Percentiles rank a stretch among this genome's conserved stretches.
These are phyloP conservation scores for Spatholobus suberectus DNA, from an alignment of 306 rosid genomes.

Conservation along the genomic window DNA sequence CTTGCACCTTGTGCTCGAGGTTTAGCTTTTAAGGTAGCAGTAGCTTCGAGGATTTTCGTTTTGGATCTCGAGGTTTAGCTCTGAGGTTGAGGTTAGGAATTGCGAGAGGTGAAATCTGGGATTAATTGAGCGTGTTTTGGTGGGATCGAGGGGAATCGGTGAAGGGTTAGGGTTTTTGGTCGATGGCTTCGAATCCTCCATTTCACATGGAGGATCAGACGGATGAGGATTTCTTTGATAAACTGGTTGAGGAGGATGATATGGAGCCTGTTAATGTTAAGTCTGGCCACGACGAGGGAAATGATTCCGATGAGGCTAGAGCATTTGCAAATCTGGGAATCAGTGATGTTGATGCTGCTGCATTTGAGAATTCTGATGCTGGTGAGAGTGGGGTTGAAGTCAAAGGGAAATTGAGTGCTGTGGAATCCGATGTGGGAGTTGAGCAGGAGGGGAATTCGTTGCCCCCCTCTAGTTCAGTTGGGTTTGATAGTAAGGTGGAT, in stretches of 20 bases:
- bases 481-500: conserved; percentile 37
- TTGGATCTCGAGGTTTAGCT: conserved; percentile 67
- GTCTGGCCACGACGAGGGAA: conserved; percentile 43
- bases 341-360: conserved; percentile 50
- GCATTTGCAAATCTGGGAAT: conserved; percentile 64
- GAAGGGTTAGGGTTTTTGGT: conserved; percentile 52
- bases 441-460: conserved; percentile 39
- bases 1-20: conserved; percentile 38
- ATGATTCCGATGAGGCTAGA: conserved; percentile 65
- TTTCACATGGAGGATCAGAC: conserved; percentile 87
- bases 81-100: conserved; percentile 41
- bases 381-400: conserved; percentile 38
- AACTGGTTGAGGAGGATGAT: conserved; percentile 86
- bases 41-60: conserved; percentile 31
- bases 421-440: conserved; percentile 37
- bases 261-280: conserved; percentile 44
- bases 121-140: conserved; percentile 19
- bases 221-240: conserved; percentile 92
- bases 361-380: conserved; percentile 44
- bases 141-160: conserved; percentile 40
- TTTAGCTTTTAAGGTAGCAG: conserved; percentile 32
- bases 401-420: conserved; percentile 28
- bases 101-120: conserved; percentile 21
- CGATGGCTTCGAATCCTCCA: conserved; percentile 90
- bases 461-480: conserved; percentile 45